Evolutionary conservation across 116 monocot species (phyloP), one percentile per base, ranked within the genome.

Genomic region (Dioscorea cayenensis): DNA sequence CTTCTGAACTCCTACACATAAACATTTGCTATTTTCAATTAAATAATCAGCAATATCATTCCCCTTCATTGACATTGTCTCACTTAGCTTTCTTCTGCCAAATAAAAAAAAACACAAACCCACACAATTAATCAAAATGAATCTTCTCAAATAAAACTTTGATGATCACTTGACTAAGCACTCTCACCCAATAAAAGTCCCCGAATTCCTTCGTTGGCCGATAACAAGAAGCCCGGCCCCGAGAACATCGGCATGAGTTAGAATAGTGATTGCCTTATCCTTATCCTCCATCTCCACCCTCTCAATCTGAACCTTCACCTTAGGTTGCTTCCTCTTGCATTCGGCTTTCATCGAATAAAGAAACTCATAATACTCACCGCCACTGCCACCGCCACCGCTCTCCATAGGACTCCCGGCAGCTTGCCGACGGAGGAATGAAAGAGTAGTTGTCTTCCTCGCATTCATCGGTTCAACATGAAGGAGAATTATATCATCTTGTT

Each of bases 1-100:
- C 86, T 95, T 95, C 65, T 91, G 95, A 60, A 95, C 95, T 61
- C 84, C 86, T 49, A 95, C 87, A 60, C 95, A 95, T 4, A 91
- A 70, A 66, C 95, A 95, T 60, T 82, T 91, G 87, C 95, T 89
- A 76, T 95, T 77, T 77, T 95, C 91, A 35, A 95, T 95, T 81
- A 95, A 60, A 70, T 84, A 86, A 58, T 95, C 95, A 3, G 91
- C 83, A 11, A 63, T 71, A 58, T 86, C 87, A 8, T 58, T 63
- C 20, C 83, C 78, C 69, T 68, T 83, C 13, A 60, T 61, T 19
- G 71, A 58, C 48, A 28, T 76, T 65, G 76, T 71, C 71, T 80
- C 83, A 68, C 81, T 68, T 25, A 88, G 81, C 63, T 71, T 91
- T 70, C 78, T 74, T 60, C 86, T 83, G 73, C 38, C 67, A 74